Evolutionary conservation across 108 stramenopile genomes (phyloP).

Genomic region (Fragilariopsis cylindrus): DNA sequence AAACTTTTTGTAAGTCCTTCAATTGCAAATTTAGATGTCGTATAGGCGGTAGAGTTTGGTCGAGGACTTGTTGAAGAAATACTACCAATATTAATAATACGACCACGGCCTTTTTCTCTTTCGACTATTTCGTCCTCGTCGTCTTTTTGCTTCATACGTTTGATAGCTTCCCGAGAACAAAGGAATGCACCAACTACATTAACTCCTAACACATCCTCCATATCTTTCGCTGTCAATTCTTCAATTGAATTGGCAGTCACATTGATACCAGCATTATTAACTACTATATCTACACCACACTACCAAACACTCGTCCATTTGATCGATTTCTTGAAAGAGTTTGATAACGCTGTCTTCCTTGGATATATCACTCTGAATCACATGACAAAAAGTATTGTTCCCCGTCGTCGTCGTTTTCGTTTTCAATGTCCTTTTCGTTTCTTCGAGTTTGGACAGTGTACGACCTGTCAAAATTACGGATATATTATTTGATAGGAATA

Average conservation of each 20-base stretch:
- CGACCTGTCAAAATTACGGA: slow-evolving; percentile 65
- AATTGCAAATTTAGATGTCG: slow-evolving; percentile 77
- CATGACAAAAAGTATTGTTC: slow-evolving; percentile 19
- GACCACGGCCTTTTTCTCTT: slow-evolving; percentile 48
- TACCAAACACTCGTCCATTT: neutral
- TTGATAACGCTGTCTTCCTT: slow-evolving; percentile 47
- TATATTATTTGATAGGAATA: slow-evolving; percentile 49
- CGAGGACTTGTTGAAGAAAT: slow-evolving; percentile 69
- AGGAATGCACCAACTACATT: slow-evolving; percentile 76
- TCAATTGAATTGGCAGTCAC: slow-evolving; percentile 48
- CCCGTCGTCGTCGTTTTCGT: slow-evolving; percentile 14
- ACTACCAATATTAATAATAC: slow-evolving; percentile 82
- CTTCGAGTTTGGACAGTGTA: slow-evolving; percentile 42
- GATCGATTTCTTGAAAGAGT: slow-evolving; percentile 35
- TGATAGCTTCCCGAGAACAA: slow-evolving; percentile 68
- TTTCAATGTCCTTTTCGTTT: slow-evolving; percentile 35
- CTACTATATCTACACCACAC: slow-evolving; percentile 56
- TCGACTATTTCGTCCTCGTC: neutral
- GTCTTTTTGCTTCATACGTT: slow-evolving; percentile 52
- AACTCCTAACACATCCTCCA: slow-evolving; percentile 56
- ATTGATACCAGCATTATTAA: slow-evolving; percentile 84
- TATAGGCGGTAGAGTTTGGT: slow-evolving; percentile 71
- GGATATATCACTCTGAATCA: slow-evolving; percentile 57
- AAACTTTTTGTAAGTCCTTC: slow-evolving; percentile 67
- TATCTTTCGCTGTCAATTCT: slow-evolving; percentile 42